Evolutionary conservation across 768 basidiomycete species (phyloP).

Genomic region (Botryobasidium botryosum): DNA sequence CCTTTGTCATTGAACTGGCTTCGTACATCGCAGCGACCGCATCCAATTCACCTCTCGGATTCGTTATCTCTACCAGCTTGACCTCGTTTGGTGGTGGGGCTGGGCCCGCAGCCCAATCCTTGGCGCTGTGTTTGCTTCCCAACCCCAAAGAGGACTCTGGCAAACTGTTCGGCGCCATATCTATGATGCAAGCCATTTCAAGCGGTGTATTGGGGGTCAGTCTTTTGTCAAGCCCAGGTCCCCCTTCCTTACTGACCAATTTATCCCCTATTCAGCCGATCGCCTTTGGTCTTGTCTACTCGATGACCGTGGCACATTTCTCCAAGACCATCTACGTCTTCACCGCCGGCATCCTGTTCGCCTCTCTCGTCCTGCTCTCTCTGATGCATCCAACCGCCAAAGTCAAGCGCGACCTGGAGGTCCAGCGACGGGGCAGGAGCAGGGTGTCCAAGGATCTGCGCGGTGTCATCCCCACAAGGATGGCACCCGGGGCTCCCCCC

Average conservation of each 20-base stretch:
- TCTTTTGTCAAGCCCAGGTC: not conserved
- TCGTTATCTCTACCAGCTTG: not conserved
- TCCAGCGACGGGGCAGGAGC: not conserved
- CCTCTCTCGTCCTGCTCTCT: not conserved
- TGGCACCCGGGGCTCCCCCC: no score
- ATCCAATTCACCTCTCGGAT: not conserved
- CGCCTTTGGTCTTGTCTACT: constrained; percentile 6
- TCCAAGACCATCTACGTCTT: constrained; percentile 7
- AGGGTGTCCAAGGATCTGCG: not conserved
- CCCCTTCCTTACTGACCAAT: not conserved
- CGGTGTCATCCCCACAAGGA: not conserved
- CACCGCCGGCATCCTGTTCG: not conserved
- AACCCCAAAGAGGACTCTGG: constrained; percentile 6
- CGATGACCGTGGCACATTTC: constrained; percentile 5
- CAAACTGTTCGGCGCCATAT: constrained; percentile 10
- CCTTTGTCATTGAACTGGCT: constrained; percentile 2
- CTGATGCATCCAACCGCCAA: constrained; percentile 3
- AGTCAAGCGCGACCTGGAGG: not conserved
- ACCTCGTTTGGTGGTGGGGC: constrained; percentile 5
- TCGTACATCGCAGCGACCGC: not conserved
- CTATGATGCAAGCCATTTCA: constrained; percentile 4
- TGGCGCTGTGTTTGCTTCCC: constrained; percentile 4
- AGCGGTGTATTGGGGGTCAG: constrained; percentile 4
- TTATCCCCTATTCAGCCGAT: constrained; percentile 1
- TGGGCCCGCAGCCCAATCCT: constrained; percentile 5